Evolutionary conservation across 257 asterid genomes (phyloP), one percentile per base, ranked within the genome.

Genomic region (Plantago elongata): DNA sequence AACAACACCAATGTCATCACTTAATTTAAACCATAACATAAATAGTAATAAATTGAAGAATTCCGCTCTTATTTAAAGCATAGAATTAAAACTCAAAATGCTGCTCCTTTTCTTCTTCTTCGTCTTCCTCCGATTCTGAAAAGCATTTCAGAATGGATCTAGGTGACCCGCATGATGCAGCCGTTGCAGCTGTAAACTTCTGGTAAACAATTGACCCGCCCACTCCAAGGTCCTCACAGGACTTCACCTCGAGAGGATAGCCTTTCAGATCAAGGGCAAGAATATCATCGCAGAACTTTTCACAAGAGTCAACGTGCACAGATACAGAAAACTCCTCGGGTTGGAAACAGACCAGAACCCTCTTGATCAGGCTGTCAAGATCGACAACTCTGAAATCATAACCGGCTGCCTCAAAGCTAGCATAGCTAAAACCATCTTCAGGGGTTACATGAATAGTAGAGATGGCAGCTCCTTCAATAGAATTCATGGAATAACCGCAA

Each of bases 41-140:
- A 22, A 13, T 6, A 5, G 9, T 30, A 10, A 13, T 5, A 22
- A 52, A 7, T 46, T 34, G 11, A 13, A 34, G 9, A 59, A 48
- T 0, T 51, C 45, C 43, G 13, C 60, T 54, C 50, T 72, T 74
- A 40, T 60, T 62, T 5, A 51, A 68, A 42, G 12, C 59, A 42
- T 30, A 50, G 30, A 64, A 67, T 40, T 48, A 63, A 67, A 68
- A 63, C 63, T 64, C 60, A 40, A 61, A 45, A 64, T 49, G 71
- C 79, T 79, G 84, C 94, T 86, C 88, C 93, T 79, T 74, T 78
- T 79, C 82, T 77, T 76, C 62, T 43, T 74, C 95, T 65, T 84
- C 95, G 37, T 82, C 83, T 29, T 63, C 74, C 17, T 78, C 89
- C 61, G 79, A 89, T 30, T 76, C 81, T 67, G 83, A 74, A 64